Evolutionary conservation across 208 protist genomes (phyloP), one percentile per base, ranked within the genome.

Genomic region (Herpetomonas samuelpessoai): DNA sequence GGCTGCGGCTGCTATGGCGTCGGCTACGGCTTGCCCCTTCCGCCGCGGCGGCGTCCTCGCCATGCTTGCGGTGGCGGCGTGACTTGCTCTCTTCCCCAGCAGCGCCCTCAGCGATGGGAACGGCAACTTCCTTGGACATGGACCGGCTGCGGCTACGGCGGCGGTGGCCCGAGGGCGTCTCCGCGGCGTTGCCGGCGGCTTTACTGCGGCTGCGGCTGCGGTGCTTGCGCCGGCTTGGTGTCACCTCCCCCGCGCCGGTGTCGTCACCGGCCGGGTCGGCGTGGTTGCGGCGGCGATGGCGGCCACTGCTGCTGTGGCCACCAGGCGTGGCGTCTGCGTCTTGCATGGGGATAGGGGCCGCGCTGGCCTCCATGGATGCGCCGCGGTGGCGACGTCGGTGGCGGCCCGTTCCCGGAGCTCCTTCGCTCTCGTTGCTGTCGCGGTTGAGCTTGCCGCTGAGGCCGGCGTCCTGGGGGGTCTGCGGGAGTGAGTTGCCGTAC

Each of bases 261-360:
- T 19, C 48, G 16, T 65, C 48, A 28, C 26, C 31, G 24, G 28
- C 24, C 25, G 49, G 51, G 21, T 60, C 51, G 19, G 27, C 64
- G 35, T 66, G 60, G 27, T 44, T 38, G 61, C 49, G 46, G 39
- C 57, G 57, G 25, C 66, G 65, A 30, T 74, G 60, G 28, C 63
- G 76, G 22, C 62, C 67, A 35, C 66, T 62, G 31, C 59, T 65
- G 49, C 68, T 68, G 29, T 57, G 46, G 2, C 25, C 67, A 18
- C 26, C 41, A 27, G 63, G n/a, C 25, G 25, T 47, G 12, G 35
- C 65, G 14, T 0, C 50, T 27, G 7, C 48, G 46, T 10, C 48
- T 4, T 26, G 52, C 29, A 19, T 28, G 22, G 48, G 44, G 55
- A 19, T 46, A 51, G 1, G 35, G 57, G 1, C 53, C 53, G 27